Conservation (phyloP, 2,329 filamentous ascomycete species). For the Xylariaceae sp. region DNA sequence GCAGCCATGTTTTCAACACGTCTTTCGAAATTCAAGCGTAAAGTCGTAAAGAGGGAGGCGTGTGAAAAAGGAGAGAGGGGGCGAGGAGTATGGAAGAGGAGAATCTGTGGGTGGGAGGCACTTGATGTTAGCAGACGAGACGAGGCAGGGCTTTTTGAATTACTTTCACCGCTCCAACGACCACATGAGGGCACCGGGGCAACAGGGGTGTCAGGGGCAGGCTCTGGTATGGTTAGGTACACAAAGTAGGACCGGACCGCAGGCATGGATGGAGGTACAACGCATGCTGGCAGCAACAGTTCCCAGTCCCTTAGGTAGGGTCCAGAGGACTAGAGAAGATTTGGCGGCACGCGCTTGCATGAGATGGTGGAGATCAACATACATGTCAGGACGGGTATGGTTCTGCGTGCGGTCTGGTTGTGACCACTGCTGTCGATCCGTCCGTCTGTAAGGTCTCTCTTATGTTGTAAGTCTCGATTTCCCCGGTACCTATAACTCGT, state of each 20-base stretch:
- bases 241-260: not conserved
- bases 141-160: conserved; percentile 17
- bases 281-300: no score
- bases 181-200: conserved; percentile 11
- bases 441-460: no score
- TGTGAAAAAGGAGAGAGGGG: not conserved
- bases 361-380: not conserved
- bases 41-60: conserved; percentile 4
- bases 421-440: no score
- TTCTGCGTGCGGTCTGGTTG: no score
- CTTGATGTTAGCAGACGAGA: conserved; percentile 10
- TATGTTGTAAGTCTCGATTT: no score
- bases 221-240: not conserved
- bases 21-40: conserved; percentile 4
- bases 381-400: not conserved
- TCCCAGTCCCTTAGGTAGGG: no score
- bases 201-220: not conserved
- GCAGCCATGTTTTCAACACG: conserved; percentile 53
- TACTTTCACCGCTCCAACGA: conserved; percentile 23
- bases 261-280: no score
- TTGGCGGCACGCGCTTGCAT: not conserved
- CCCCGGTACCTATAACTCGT: no score
- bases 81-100: conserved; percentile 3
- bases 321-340: not conserved
- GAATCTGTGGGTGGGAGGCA: conserved; percentile 11